These are phyloP conservation scores for Epichloe brachyelytri DNA, from an alignment of 2,329 filamentous ascomycete genomes.

Conservation along the genomic window DNA sequence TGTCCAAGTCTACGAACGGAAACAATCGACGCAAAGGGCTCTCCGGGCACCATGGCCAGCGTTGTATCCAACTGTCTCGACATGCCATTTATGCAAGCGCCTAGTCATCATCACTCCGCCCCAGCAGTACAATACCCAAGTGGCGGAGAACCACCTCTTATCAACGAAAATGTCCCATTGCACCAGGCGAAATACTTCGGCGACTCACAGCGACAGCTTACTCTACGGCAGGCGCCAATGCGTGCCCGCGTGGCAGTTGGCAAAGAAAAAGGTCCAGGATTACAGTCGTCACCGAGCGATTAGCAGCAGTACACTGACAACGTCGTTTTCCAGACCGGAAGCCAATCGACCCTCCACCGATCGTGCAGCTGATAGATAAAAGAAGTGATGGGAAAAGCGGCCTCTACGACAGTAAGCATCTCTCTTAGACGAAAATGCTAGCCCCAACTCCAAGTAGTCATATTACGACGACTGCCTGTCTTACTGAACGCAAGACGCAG, in stretches of 20 bases:
- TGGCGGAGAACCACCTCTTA: conserved; percentile 8
- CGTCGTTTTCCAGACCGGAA: conserved; percentile 49
- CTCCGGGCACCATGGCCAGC: conserved; percentile 5
- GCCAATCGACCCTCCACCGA: conserved; percentile 77
- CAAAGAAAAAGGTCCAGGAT: conserved; percentile 56
- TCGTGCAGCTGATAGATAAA: conserved; percentile 50
- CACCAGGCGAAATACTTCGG: conserved; percentile 9
- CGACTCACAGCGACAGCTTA: conserved; percentile 10
- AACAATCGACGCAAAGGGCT: not conserved
- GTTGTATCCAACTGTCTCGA: conserved; percentile 6
- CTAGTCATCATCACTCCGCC: conserved; percentile 2
- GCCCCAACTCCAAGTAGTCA: too few relatives aligned
- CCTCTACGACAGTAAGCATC: conserved; percentile 13
- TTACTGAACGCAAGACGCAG: conserved; percentile 12
- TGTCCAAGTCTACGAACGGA: not conserved
- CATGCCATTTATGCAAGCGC: conserved; percentile 7
- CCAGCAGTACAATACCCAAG: conserved; percentile 7
- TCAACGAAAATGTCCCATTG: conserved; percentile 4
- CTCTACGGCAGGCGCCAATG: conserved; percentile 10
- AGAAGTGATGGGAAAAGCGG: conserved; percentile 10
- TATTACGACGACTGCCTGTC: too few relatives aligned
- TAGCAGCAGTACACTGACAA: too few relatives aligned
- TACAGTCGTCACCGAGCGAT: too few relatives aligned
- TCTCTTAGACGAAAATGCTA: too few relatives aligned
- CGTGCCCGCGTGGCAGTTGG: conserved; percentile 55